Base-by-base conservation (phyloP, 163 green algal genomes). In the Picocystis sp. region DNA sequence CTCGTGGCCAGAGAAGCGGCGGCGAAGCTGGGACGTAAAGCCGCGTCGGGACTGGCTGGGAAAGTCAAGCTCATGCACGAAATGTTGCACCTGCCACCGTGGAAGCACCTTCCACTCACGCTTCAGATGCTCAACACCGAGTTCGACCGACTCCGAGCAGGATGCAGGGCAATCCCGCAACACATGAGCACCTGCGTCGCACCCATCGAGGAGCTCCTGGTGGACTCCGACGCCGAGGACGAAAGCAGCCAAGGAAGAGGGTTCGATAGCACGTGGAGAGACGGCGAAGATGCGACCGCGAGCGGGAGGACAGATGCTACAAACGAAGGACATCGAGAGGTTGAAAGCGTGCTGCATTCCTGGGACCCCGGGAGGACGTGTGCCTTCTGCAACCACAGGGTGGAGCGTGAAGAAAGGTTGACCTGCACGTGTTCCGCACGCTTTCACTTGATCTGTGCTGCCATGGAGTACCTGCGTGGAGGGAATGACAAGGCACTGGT, bases 1-100 rank as follows among this genome's bases (percentile, higher is more conserved):
- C 56, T 72, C 19, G 73, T 70, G 15, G 76, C 77, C 13, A 55
- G 75, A 9, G 56, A 22, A 2, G 54, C 71, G n/a, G 68, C 61
- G 0, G 45, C 48, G 11, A 22, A 45, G 13, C 57, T 89, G n/a
- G 62, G 65, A 1, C 22, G 43, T 2, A 56, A 56, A 19, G 53
- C 51, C 22, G 62, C 73, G 50, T 38, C 52, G 2, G 82, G 82
- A 2, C 47, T 77, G 2, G 57, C 72, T 6, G 83, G 83, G 42
- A 91, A 92, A 76, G 77, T 91, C 52, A 11, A 58, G 44, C 65
- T 92, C 29, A 65, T 92, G 58, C 61, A 80, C 35, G 74, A 73
- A 55, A 88, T 92, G 81, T 62, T 92, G 53, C 58, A 73, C 17
- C 22, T 65, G 14, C 48, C 72, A 12, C 77, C 80, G 1, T 92